phyloP scores from a whole-genome alignment of 371 early-diverging fungal genomes.

The Mortierella polycephala region DNA sequence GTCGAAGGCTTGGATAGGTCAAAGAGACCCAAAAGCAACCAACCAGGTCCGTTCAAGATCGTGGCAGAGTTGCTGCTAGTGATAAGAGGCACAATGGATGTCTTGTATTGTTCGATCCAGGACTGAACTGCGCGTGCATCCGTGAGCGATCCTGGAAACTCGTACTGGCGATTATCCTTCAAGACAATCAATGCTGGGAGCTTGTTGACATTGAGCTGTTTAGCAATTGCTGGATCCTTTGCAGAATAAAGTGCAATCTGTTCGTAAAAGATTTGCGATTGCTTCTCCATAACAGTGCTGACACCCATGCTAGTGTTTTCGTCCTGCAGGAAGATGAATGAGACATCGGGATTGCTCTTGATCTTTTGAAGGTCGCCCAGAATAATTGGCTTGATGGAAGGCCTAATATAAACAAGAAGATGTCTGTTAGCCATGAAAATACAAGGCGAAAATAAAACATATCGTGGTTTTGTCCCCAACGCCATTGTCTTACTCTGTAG shows the following conservation, averaged over 20 bases:
- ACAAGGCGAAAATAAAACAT: background rate
- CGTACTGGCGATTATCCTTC: constrained; percentile 43
- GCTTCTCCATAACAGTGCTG: constrained; percentile 17
- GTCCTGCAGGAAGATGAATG: constrained; percentile 27
- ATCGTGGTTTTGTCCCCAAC: no score
- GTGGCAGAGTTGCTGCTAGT: constrained; percentile 17
- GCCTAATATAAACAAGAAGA: constrained; percentile 1
- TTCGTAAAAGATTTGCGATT: constrained; percentile 40
- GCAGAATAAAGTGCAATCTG: constrained; percentile 26
- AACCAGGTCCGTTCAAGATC: constrained; percentile 26
- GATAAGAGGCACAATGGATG: constrained; percentile 23
- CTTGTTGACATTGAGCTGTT: constrained; percentile 7
- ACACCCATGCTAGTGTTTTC: constrained; percentile 9
- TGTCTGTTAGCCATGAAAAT: background rate
- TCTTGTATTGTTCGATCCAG: constrained; percentile 35
- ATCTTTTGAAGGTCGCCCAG: constrained; percentile 8
- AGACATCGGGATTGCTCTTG: constrained; percentile 12
- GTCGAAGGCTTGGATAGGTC: constrained; percentile 23
- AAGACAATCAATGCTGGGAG: constrained; percentile 25
- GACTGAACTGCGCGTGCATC: constrained; percentile 20
- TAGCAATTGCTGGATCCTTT: constrained; percentile 18
- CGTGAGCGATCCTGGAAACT: constrained; percentile 25
- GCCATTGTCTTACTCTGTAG: constrained; percentile 27
- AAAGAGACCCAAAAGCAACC: constrained; percentile 36
- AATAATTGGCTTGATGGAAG: constrained; percentile 23